Conservation (phyloP, 352 stramenopile genomes). For the Phytophthora cryptogea region DNA sequence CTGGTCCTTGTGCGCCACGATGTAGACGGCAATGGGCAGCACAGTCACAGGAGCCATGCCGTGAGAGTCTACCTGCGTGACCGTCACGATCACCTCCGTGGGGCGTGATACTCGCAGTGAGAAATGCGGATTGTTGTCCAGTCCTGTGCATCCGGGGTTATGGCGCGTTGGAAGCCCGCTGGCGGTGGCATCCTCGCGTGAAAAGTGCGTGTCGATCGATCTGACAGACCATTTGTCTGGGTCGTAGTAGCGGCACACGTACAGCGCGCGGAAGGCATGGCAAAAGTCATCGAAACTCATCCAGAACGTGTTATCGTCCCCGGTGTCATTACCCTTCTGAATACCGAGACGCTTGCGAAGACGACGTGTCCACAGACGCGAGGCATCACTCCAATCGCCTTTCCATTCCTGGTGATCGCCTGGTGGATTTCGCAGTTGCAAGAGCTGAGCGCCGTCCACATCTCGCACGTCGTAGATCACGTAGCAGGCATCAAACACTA, state of each 20-base stretch:
- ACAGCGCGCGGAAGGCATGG: conserved; percentile 89
- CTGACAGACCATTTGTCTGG: conserved; percentile 75
- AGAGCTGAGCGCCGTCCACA: conserved; percentile 83
- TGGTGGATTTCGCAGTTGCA: conserved; percentile 92
- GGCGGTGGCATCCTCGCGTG: conserved; percentile 56
- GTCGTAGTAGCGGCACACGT: conserved; percentile 94
- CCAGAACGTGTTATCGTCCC: conserved; percentile 93
- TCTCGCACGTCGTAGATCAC: conserved; percentile 91
- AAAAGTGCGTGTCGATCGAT: conserved; percentile 59
- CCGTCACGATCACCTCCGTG: conserved; percentile 84
- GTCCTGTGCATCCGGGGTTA: conserved; percentile 66
- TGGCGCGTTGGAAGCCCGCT: conserved; percentile 85
- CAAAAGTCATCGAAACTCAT: conserved; percentile 96
- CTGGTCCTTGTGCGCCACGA: conserved; percentile 54
- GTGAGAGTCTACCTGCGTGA: conserved; percentile 80
- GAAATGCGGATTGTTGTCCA: conserved; percentile 92
- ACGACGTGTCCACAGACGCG: conserved; percentile 89
- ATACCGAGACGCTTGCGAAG: conserved; percentile 81
- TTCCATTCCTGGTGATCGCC: conserved; percentile 93
- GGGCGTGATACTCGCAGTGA: conserved; percentile 70
- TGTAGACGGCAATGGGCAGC: conserved; percentile 71
- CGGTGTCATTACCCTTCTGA: conserved; percentile 68
- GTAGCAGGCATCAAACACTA: conserved; percentile 92
- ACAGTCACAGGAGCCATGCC: conserved; percentile 70
- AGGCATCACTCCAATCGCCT: conserved; percentile 93